These are phyloP conservation scores for Ulvella scutata DNA, from an alignment of 139 green algal genomes.

Conservation along the genomic window DNA sequence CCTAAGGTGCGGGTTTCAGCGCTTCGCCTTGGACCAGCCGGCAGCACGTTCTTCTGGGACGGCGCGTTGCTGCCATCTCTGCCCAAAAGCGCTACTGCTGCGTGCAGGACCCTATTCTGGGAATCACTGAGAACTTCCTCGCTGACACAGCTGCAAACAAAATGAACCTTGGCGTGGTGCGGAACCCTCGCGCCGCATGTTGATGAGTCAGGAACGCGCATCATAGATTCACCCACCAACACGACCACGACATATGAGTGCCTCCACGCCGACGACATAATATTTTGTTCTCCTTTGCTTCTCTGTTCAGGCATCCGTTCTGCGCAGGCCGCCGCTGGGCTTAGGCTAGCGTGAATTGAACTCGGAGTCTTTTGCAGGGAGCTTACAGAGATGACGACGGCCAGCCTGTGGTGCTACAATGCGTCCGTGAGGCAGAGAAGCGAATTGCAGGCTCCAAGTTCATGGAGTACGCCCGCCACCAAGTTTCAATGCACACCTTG, in stretches of 20 bases:
- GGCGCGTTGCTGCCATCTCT: not conserved
- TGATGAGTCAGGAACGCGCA: no score
- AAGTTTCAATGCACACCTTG: not conserved
- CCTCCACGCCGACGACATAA: no score
- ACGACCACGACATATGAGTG: no score
- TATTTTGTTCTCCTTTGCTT: no score
- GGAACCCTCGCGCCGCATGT: no score
- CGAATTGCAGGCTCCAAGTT: constrained; percentile 44
- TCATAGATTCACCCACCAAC: no score
- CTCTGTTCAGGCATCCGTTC: no score
- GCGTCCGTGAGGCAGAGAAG: constrained; percentile 65
- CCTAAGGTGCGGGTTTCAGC: no score
- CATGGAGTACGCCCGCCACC: constrained; percentile 67
- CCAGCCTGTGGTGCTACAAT: constrained; percentile 68
- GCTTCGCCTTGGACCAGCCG: no score
- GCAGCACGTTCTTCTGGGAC: not conserved
- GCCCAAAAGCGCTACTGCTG: not conserved
- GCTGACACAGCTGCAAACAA: constrained; percentile 59
- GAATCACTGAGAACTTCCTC: constrained; percentile 51
- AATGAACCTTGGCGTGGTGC: constrained; percentile 81
- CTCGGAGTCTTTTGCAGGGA: constrained; percentile 22
- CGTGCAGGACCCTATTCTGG: constrained; percentile 25
- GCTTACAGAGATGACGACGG: constrained; percentile 71
- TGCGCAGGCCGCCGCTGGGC: no score
- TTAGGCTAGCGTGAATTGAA: not conserved